These are phyloP conservation scores for Rhizopogon vulgaris DNA, from an alignment of 768 basidiomycete species.

Conservation along the genomic window DNA sequence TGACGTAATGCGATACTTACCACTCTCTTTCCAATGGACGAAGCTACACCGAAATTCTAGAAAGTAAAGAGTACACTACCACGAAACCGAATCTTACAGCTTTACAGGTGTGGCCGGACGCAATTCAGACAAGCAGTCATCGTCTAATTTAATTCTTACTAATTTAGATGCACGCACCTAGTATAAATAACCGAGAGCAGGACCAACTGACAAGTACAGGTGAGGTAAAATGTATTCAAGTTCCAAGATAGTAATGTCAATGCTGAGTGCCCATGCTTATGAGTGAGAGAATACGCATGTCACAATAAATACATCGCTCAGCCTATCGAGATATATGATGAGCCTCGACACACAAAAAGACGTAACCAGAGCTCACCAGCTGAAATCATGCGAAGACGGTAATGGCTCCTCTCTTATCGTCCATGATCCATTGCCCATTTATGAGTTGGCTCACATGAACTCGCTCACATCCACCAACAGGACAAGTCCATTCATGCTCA, in stretches of 20 bases:
- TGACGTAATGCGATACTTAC: neutral
- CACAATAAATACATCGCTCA: neutral
- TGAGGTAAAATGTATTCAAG: neutral
- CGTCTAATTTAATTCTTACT: neutral
- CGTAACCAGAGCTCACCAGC: neutral
- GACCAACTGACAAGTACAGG: neutral
- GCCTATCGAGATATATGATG: neutral
- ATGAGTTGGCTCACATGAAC: constrained; percentile 53
- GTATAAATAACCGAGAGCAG: neutral
- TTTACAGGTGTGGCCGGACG: too few relatives aligned
- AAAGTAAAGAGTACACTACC: neutral
- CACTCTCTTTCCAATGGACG: neutral
- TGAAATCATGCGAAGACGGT: constrained; percentile 31
- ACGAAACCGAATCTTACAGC: neutral
- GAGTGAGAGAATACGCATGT: neutral
- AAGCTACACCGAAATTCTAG: neutral
- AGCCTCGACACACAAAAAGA: neutral
- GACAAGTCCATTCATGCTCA: constrained; percentile 57
- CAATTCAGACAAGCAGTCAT: neutral
- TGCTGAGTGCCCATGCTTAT: neutral
- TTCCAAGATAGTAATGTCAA: neutral
- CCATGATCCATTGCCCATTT: constrained; percentile 55
- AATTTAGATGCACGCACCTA: neutral
- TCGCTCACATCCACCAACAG: constrained; percentile 50
- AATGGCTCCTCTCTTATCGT: constrained; percentile 38